These are phyloP conservation scores for Wickerhamiella spandovensis DNA, from an alignment of 805 yeast genomes.

Conservation along the genomic window DNA sequence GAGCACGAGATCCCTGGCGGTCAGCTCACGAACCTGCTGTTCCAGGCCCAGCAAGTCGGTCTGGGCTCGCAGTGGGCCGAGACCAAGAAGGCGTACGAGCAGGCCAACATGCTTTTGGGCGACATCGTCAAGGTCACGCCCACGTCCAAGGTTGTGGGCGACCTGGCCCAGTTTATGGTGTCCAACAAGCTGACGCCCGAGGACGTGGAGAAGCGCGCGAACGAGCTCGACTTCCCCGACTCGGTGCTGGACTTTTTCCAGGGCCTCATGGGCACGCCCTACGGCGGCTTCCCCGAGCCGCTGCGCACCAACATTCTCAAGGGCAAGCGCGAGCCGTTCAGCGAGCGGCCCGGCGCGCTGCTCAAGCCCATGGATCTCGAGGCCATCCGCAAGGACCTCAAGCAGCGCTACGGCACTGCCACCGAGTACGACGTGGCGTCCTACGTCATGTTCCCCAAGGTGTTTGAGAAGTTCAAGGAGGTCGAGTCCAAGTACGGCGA, in stretches of 20 bases:
- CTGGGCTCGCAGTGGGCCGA: constrained; percentile 93
- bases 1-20: constrained; percentile 99
- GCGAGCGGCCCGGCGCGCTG: constrained; percentile 82
- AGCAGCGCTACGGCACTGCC: constrained; percentile 49
- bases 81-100: constrained; percentile 87
- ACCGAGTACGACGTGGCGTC: constrained; percentile 86
- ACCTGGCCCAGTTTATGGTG: constrained; percentile 99
- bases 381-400: constrained; percentile 58
- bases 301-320: constrained; percentile 79
- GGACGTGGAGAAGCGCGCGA: constrained; percentile 79
- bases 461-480: constrained; percentile 75
- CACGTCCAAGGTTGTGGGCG: constrained; percentile 99
- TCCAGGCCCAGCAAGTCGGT: constrained; percentile 99
- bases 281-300: constrained; percentile 99
- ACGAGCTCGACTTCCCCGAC: constrained; percentile 93
- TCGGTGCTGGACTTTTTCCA: constrained; percentile 97
- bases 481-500: constrained; percentile 73
- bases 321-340: constrained; percentile 85
- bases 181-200: constrained; percentile 76
- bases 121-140: constrained; percentile 98
- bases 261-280: constrained; percentile 98
- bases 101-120: constrained; percentile 82
- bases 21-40: constrained; percentile 89
- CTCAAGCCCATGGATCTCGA: constrained; percentile 73
- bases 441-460: constrained; percentile 96